Conservation (phyloP, 768 basidiomycete genomes). For the Russula abietina region DNA sequence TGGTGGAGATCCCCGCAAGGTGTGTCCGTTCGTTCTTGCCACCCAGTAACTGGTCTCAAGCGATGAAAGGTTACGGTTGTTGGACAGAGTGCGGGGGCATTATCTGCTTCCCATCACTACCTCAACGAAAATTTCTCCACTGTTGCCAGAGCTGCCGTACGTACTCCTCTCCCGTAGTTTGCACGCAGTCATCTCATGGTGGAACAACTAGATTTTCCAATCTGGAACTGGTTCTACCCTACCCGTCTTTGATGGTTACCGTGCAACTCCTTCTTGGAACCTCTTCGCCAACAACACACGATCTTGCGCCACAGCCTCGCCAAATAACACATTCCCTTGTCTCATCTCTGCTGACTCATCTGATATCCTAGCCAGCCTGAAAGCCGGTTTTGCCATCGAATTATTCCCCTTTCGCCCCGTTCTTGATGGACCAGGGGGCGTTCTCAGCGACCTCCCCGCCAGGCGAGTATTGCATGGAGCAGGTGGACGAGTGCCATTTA, state of each 20-base stretch:
- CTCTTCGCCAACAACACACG: constrained; percentile 36
- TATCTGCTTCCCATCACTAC: constrained; percentile 31
- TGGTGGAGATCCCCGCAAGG: constrained; percentile 30
- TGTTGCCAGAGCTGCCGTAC: constrained; percentile 27
- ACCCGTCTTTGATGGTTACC: constrained; percentile 31
- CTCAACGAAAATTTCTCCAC: constrained; percentile 29
- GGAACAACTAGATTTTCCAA: constrained; percentile 37
- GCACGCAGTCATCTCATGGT: neutral
- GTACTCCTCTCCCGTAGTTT: neutral
- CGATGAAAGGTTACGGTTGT: constrained; percentile 33
- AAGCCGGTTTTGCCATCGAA: constrained; percentile 29
- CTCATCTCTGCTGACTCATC: constrained; percentile 23
- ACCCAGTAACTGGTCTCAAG: too few species aligned
- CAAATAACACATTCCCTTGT: constrained; percentile 36
- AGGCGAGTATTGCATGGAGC: constrained; percentile 30
- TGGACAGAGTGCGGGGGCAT: constrained; percentile 39
- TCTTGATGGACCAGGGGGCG: constrained; percentile 38
- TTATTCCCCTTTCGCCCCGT: constrained; percentile 35
- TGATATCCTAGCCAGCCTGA: constrained; percentile 20
- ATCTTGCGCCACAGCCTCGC: constrained; percentile 30
- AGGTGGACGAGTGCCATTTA: constrained; percentile 40
- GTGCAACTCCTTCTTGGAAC: constrained; percentile 35
- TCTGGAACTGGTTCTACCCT: constrained; percentile 35
- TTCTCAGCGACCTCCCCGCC: constrained; percentile 39
- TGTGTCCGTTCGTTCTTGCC: neutral